Percentiles rank a stretch among this genome's conserved stretches.
Evolutionary conservation across 495 filamentous ascomycete species (phyloP).

Genomic region (Aspergillus carlsbadensis): DNA sequence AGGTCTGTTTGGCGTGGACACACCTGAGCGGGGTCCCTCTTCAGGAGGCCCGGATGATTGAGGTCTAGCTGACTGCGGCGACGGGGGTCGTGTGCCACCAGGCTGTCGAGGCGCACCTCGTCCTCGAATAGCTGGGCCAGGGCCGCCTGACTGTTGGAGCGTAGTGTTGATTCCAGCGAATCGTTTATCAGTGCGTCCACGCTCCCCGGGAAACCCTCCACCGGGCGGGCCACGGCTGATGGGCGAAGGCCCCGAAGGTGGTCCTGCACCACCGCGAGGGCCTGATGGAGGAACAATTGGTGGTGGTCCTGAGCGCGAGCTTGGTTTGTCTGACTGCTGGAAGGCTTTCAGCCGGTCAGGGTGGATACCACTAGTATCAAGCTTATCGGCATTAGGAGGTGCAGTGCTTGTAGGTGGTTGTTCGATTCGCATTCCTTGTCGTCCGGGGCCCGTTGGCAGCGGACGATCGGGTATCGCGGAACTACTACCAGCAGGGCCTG

Average conservation of each 20-base stretch:
- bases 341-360: conserved; percentile 47
- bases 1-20: conserved; percentile 18
- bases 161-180: conserved; percentile 45
- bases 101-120: conserved; percentile 38
- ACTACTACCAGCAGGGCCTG: conserved; percentile 22
- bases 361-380: conserved; percentile 44
- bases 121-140: conserved; percentile 38
- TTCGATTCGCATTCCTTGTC: conserved; percentile 33
- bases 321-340: conserved; percentile 23
- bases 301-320: conserved; percentile 22
- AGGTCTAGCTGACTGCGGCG: conserved; percentile 33
- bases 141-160: conserved; percentile 41
- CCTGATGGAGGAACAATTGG: conserved; percentile 37
- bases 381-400: conserved; percentile 24
- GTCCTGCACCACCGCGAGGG: conserved; percentile 31
- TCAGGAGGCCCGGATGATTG: conserved; percentile 26
- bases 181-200: conserved; percentile 43
- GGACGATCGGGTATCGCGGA: conserved; percentile 32
- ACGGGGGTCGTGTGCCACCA: conserved; percentile 23
- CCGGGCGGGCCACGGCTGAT: conserved; percentile 27
- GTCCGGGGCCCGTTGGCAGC: conserved; percentile 37
- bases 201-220: conserved; percentile 35
- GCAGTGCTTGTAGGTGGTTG: conserved; percentile 23
- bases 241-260: conserved; percentile 25
- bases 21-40: conserved; percentile 20